Evolutionary conservation across 2,329 filamentous ascomycete species (phyloP).

Genomic region (Nemania sp.): DNA sequence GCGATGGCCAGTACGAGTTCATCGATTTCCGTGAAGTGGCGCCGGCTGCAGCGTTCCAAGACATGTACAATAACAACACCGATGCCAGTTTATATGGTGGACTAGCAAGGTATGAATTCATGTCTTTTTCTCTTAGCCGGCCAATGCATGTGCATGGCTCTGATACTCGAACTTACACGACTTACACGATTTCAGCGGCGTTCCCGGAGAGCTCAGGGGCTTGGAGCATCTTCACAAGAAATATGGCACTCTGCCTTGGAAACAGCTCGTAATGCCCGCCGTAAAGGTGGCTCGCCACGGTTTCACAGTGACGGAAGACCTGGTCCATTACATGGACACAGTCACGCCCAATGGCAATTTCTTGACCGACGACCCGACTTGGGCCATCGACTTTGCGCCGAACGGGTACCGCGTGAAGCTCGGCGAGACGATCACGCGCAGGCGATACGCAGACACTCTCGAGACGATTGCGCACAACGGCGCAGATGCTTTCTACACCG

Average conservation of each 20-base stretch:
- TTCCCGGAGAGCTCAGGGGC: constrained; percentile 73
- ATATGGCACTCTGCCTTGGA: constrained; percentile 68
- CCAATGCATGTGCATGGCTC: constrained; percentile 22
- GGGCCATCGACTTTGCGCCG: constrained; percentile 80
- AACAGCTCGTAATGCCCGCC: constrained; percentile 68
- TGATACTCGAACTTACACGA: constrained; percentile 6
- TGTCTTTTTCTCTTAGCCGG: too few species aligned
- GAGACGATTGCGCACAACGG: constrained; percentile 51
- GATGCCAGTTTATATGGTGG: constrained; percentile 68
- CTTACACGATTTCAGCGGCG: constrained; percentile 51
- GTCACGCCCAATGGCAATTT: constrained; percentile 57
- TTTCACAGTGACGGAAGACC: constrained; percentile 68
- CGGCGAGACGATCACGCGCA: constrained; percentile 46
- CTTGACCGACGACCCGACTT: constrained; percentile 69
- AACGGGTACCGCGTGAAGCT: constrained; percentile 40
- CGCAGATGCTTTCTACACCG: constrained; percentile 49
- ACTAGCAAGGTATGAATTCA: constrained; percentile 70
- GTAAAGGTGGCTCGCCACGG: constrained; percentile 73
- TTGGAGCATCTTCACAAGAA: constrained; percentile 72
- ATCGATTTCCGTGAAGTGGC: constrained; percentile 87
- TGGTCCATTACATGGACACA: constrained; percentile 69
- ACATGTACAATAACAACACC: constrained; percentile 78
- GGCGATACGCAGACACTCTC: constrained; percentile 59
- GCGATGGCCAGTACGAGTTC: constrained; percentile 75
- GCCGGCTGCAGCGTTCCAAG: constrained; percentile 73